phyloP scores from a whole-genome alignment of 208 protist species.

The Leishmania major region DNA sequence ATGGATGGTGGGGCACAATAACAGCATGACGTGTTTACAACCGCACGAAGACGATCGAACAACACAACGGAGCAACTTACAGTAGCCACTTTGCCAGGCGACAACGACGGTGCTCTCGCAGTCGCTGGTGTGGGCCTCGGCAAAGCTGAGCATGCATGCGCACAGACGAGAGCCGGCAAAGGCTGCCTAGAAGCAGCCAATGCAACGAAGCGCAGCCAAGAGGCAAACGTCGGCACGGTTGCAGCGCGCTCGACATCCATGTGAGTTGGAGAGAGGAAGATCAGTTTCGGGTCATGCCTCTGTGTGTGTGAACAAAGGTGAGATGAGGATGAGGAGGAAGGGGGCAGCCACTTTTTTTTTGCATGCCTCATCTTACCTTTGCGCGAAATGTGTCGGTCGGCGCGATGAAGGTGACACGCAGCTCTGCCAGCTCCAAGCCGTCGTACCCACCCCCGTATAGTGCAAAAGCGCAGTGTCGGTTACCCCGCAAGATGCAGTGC shows the following conservation, averaged over 20 bases:
- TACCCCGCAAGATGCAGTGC: not conserved
- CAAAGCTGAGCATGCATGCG: not conserved
- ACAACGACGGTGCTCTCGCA: not conserved
- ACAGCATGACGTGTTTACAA: not conserved
- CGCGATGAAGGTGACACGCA: slow-evolving; percentile 18
- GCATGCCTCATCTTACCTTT: slow-evolving; percentile 14
- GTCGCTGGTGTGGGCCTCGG: not conserved
- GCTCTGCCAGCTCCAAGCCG: slow-evolving; percentile 21
- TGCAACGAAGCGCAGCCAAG: not conserved
- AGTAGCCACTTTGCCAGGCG: not conserved
- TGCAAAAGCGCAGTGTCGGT: slow-evolving; percentile 31
- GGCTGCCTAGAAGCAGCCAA: not conserved
- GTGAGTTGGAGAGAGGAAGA: not conserved
- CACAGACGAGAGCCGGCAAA: not conserved
- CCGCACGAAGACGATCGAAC: not conserved
- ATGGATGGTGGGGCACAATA: not conserved
- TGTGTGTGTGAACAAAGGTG: not conserved
- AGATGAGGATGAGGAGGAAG: not conserved
- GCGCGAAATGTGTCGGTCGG: not conserved
- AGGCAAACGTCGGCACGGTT: not conserved
- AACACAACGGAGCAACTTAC: not conserved
- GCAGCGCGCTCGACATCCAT: not conserved
- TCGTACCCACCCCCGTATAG: slow-evolving; percentile 18
- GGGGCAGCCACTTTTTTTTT: not conserved
- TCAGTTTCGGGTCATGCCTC: not conserved